Base-by-base conservation (phyloP, 495 filamentous ascomycete species). In the Saxophila tyrrhenica region DNA sequence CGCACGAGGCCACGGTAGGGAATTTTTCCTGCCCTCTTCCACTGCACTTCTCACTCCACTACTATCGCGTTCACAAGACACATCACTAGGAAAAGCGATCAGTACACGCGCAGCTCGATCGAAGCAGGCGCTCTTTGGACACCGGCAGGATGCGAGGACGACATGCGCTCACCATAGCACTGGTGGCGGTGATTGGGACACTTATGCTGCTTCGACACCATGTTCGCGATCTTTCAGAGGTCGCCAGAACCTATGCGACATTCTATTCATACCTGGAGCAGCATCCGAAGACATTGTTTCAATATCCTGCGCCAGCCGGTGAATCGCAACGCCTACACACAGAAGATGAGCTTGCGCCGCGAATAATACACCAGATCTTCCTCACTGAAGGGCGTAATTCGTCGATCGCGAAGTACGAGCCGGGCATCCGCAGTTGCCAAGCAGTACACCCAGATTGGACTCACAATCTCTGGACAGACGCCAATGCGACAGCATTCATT, bases 291-390 rank as follows among this genome's bases (percentile, higher is more conserved):
- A 32, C 41, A 3, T 23, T 57, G 10, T 41, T 47, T 29, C 48
- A 25, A 47, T 53, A 53, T 25, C 41, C 8, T 44, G 8, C 35
- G 8, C 41, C 15, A 3, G 41, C 41, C 3, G 17, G n/a, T 21
- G 17, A 44, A 8, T n/a, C 41, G n/a, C 19, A 8, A n/a, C 3
- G 7, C 3, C 15, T 7, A 44, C 16, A 17, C 3, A 5, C 3
- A 8, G 41, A 44, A 17, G 7, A 8, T 7, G 41, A 44, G 41
- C 41, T 44, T 21, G 41, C 19, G 19, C 41, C 41, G 15, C 5
- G 7, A 17, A 59, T 55, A 10, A 50, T 59, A 20, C 57, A 55
- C 25, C 57, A 55, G 23, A 55, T 59, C 48, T 55, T 39, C 48
- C 52, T 59, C 20, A 20, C 17, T 2, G 51, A 54, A 25, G 51